Base-by-base conservation (phyloP, 768 basidiomycete genomes). In the Podaxis mareebaensis region DNA sequence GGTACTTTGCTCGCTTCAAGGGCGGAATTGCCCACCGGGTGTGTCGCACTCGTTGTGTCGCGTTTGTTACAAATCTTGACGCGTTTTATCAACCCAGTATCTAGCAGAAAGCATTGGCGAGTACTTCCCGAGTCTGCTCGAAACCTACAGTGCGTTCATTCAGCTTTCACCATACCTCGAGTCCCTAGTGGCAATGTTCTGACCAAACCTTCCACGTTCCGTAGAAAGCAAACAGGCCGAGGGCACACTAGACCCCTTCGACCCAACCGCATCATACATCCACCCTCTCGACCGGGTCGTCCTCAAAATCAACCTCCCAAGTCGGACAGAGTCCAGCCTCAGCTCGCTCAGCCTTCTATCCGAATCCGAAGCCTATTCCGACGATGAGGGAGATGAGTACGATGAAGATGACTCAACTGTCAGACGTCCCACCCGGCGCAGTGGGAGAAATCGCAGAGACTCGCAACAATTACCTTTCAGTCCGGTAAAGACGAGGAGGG, bases 21-120 rank as follows among this genome's bases (percentile, higher is more conserved):
- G 81, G 81, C 53, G 89, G 86, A n/a, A 80, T 85, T 30, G 80
- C 82, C 11, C 79, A 83, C 67, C 86, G 81, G 76, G 90, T 89
- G 63, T 61, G 80, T 66, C 64, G 58, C 54, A 58, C 65, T 6
- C 24, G 56, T 60, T 20, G 30, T 60, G 63, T 62, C 54, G 61
- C 51, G 52, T 62, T 11, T 58, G 10, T 28, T 39, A 42, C 58
- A 40, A n/a, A n/a, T 66, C 63, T 52, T 76, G 61, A 77, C 72
- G 73, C 75, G 74, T 72, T 58, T 57, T 48, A 61, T 48, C 46
- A 3, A 64, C 65, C 28, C 63, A 89, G 88, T 81, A 81, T 68
- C 74, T 72, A 53, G 79, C 79, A 22, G 63, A 67, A 24, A 65
- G 67, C 22, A 79, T 91, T 59, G 62, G 71, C 53, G 64, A 71